Evolutionary conservation across 2,329 filamentous ascomycete genomes (phyloP), one percentile per base, ranked within the genome.

Genomic region (Aureobasidium subglaciale): DNA sequence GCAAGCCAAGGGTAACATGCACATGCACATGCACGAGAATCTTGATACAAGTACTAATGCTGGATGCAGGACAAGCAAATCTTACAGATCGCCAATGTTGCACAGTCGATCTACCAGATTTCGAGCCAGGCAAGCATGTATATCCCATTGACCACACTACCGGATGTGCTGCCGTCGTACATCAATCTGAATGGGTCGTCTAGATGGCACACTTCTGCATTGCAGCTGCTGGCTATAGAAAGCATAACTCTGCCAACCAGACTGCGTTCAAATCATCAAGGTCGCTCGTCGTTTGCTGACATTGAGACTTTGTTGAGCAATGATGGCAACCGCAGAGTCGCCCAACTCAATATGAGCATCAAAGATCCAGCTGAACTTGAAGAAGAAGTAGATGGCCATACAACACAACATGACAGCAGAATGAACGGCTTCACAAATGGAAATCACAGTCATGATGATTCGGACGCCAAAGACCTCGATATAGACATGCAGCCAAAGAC

Each of bases 261-360:
- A 3, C 71, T 96, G 27, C 78, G 77, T 27, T 69, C 76, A 10
- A 68, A 68, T 4, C 68, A 68, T 22, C 59, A 60, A 63, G 59
- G 75, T 68, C 62, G 72, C 72, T 59, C 77, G 65, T 82, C 78
- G 1, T 71, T 93, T 42, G 78, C 80, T 35, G 78, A 83, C 49
- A 71, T 92, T 42, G 80, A 85, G 29, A 81, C 83, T 54, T 76
- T 81, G 11, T 73, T 95, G 53, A 91, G 90, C 62, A 78, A 83
- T 27, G 84, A 86, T 56, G 89, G 88, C n/a, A 87, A 83, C 58
- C 89, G 91, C 65, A 86, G 82, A 24, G 83, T 97, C 30, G 88
- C 86, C 6, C 84, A 85, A 58, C 75, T 95, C 45, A 80, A 83
- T 57, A 82, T 95, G 74, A 84, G 80, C 49, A 73, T 88, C 30